Percentiles rank a stretch among this genome's conserved stretches.
Evolutionary conservation across 192 early-diverging fungal species (phyloP).

Genomic region (Irineochytrium annulatum): DNA sequence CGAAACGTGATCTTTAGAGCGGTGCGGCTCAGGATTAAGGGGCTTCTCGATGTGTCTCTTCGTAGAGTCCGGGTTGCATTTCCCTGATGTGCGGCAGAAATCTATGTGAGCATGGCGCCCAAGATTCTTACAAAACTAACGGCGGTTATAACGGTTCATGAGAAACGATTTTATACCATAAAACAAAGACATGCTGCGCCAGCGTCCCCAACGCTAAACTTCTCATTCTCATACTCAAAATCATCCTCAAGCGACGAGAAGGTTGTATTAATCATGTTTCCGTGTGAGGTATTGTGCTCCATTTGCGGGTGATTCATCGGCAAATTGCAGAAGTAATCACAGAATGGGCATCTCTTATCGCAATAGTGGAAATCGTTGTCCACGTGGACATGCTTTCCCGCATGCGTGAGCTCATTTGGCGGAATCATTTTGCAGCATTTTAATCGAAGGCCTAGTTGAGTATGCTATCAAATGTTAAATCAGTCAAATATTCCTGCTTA

Average conservation of each 20-base stretch:
- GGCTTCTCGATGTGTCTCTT: constrained; percentile 13
- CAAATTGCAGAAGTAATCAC: constrained; percentile 24
- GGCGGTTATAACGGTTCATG: too few relatives aligned
- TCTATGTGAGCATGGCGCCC: constrained; percentile 35
- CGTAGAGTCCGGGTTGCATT: constrained; percentile 5
- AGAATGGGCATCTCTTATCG: constrained; percentile 24
- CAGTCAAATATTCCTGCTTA: background rate
- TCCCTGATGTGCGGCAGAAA: constrained; percentile 18
- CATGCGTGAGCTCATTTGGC: constrained; percentile 23
- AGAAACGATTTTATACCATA: constrained; percentile 22
- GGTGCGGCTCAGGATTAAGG: constrained; percentile 24
- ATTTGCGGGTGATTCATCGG: constrained; percentile 19
- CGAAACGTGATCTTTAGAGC: constrained; percentile 20
- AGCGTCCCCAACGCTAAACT: constrained; percentile 30
- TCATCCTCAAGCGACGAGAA: constrained; percentile 29
- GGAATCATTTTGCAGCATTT: constrained; percentile 32
- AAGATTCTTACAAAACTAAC: too few relatives aligned
- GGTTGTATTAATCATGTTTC: constrained; percentile 34
- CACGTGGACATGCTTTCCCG: constrained; percentile 26
- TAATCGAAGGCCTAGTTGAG: constrained; percentile 21
- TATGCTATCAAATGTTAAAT: constrained; percentile 16
- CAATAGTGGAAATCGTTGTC: constrained; percentile 22
- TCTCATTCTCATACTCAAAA: constrained; percentile 27
- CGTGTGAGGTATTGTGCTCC: constrained; percentile 31
- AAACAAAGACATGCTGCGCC: constrained; percentile 29